Percentiles rank a stretch among this genome's conserved stretches.
phyloP scores from a whole-genome alignment of 1,139 yeast genomes.

The Debaryomycetaceae sp. region DNA sequence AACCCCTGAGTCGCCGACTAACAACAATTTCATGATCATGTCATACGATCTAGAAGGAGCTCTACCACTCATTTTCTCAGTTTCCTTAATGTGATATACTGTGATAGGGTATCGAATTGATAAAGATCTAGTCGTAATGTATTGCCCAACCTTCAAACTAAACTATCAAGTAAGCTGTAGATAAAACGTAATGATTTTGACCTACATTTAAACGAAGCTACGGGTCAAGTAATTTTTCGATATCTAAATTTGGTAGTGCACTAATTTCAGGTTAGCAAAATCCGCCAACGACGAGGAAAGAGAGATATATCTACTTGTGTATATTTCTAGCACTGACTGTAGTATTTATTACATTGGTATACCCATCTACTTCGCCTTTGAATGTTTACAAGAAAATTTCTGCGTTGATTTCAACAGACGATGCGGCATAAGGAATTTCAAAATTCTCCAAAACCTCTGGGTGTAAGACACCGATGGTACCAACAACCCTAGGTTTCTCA shows the following conservation, averaged over 20 bases:
- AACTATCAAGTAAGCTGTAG: neutral
- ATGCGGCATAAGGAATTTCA: constrained; percentile 91
- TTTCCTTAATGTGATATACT: neutral
- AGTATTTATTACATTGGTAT: neutral
- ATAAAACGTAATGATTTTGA: neutral
- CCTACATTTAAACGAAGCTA: neutral
- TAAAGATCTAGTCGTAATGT: neutral
- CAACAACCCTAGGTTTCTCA: constrained; percentile 58
- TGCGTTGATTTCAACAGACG: constrained; percentile 85
- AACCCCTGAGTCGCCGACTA: constrained; percentile 96
- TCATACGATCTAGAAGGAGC: constrained; percentile 81
- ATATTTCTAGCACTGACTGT: neutral
- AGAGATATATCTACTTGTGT: neutral
- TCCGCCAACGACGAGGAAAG: neutral
- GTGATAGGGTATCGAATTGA: neutral
- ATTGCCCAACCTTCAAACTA: neutral
- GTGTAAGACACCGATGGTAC: constrained; percentile 90
- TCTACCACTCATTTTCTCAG: constrained; percentile 47
- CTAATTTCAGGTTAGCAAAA: neutral
- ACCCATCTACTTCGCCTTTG: constrained; percentile 24
- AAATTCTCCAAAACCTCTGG: constrained; percentile 87
- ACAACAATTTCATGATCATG: constrained; percentile 86
- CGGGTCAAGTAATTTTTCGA: neutral
- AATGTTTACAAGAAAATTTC: constrained; percentile 57
- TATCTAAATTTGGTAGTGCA: neutral